These are phyloP conservation scores for Oryza officinalis DNA, from an alignment of 176 grass and related monocot genomes.

Conservation along the genomic window DNA sequence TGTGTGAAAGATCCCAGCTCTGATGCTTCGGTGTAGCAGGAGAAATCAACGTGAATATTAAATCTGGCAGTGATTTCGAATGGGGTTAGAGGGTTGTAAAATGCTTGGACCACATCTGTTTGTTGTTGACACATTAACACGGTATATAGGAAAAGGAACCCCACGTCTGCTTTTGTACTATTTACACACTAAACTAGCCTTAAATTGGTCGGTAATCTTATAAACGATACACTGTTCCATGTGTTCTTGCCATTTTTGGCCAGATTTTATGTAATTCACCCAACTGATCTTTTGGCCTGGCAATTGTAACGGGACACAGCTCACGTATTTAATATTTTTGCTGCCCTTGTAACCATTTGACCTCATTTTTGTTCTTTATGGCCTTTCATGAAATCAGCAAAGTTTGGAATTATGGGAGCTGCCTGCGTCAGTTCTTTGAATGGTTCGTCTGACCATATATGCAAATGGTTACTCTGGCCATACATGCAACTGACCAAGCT, in stretches of 20 bases:
- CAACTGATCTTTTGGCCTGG: neutral
- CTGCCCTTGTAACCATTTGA: neutral
- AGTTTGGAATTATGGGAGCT: neutral
- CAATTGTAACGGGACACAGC: neutral
- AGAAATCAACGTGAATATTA: constrained; percentile 9
- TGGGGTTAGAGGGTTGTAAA: neutral
- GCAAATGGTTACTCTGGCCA: neutral
- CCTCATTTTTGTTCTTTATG: neutral
- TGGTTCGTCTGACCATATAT: neutral
- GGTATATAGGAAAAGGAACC: constrained; percentile 25
- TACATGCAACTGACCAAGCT: neutral
- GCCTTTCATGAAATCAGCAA: constrained; percentile 19
- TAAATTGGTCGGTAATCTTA: constrained; percentile 12
- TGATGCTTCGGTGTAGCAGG: neutral
- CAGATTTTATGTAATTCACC: neutral
- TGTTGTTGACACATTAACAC: constrained; percentile 23
- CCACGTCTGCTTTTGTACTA: neutral
- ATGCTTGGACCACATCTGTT: neutral
- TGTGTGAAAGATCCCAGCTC: neutral
- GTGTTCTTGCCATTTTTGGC: neutral
- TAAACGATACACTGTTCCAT: neutral
- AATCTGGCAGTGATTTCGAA: neutral
- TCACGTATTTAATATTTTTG: neutral
- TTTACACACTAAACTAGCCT: neutral
- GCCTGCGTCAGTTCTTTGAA: constrained; percentile 11